Base-by-base conservation (phyloP, 371 early-diverging fungal species). In the Mucor lusitanicus region DNA sequence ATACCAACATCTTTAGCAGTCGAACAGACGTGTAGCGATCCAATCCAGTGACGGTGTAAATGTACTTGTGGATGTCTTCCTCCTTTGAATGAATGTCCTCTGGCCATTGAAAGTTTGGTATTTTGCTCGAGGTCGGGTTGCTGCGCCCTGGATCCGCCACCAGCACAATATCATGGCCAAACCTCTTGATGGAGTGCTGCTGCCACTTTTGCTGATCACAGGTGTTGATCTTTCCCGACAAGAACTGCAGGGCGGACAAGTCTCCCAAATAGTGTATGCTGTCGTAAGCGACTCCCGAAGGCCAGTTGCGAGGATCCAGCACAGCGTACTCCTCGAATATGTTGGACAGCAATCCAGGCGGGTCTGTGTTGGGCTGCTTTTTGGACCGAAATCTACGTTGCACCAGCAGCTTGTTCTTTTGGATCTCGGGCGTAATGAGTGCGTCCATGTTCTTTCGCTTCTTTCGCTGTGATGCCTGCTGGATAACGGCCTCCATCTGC, bases 261-360 rank as follows among this genome's bases (percentile, higher is more conserved):
- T 81, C 81, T 3, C 81, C 81, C 28, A 81, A 53, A 35, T 78
- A 81, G n/a, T 73, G 75, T 0, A 81, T 70, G 30, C 72, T 48
- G 55, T 81, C 75, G 3, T 71, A 73, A 3, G 59, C 35, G 12
- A 65, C 55, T 44, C 69, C 67, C 21, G 65, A 39, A 23, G 65
- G 66, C 60, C 66, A 64, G 48, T 65, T 58, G 2, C 62, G 32
- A 21, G 68, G 68, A 17, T 62, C 63, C 46, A 63, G 30, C 12
- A 68, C 53, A 13, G 56, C 68, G n/a, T 61, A 68, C 40, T 68
- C 63, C 12, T 63, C 39, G 53, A 63, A 65, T 15, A 61, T n/a
- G 27, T 68, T 72, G n/a, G 59, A 53, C 8, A 27, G 28, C 17
- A 64, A 57, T 32, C 13, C 28, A 37, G 55, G 39, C 0, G 55